These are phyloP conservation scores for Vicia faba DNA, from an alignment of 306 rosid genomes.

Conservation along the genomic window DNA sequence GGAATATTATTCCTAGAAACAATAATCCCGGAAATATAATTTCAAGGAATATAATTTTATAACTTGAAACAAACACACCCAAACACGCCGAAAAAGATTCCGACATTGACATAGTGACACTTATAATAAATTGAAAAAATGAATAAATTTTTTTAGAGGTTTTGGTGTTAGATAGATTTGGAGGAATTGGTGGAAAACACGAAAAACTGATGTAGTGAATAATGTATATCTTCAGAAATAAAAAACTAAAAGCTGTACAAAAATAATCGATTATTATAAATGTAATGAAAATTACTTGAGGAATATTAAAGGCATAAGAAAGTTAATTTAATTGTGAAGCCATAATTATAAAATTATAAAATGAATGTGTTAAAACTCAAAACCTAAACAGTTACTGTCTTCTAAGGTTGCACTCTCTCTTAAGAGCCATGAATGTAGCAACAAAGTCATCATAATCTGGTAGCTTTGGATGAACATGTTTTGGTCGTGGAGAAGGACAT, in stretches of 20 bases:
- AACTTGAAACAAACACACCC: too few species aligned
- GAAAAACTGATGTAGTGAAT: too few species aligned
- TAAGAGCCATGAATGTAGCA: conserved; percentile 67
- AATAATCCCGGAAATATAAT: too few species aligned
- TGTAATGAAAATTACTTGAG: neutral
- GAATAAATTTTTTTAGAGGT: too few species aligned
- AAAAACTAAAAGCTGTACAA: neutral
- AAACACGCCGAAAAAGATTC: too few species aligned
- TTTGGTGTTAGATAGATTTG: too few species aligned
- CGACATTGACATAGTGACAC: too few species aligned
- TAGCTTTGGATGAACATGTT: conserved; percentile 87
- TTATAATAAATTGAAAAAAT: too few species aligned
- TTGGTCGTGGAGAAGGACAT: conserved; percentile 48
- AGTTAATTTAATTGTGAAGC: neutral
- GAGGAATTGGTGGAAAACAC: neutral
- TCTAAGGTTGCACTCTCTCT: conserved; percentile 40
- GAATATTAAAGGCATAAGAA: neutral
- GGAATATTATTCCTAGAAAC: too few species aligned
- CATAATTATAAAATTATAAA: neutral
- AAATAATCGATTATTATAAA: too few species aligned
- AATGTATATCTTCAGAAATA: too few species aligned
- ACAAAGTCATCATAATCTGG: conserved; percentile 76
- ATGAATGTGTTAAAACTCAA: neutral
- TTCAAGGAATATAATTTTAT: too few species aligned
- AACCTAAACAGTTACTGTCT: neutral